Conservation (phyloP, 2,329 filamentous ascomycete species). For the Aspergillus tamarii region DNA sequence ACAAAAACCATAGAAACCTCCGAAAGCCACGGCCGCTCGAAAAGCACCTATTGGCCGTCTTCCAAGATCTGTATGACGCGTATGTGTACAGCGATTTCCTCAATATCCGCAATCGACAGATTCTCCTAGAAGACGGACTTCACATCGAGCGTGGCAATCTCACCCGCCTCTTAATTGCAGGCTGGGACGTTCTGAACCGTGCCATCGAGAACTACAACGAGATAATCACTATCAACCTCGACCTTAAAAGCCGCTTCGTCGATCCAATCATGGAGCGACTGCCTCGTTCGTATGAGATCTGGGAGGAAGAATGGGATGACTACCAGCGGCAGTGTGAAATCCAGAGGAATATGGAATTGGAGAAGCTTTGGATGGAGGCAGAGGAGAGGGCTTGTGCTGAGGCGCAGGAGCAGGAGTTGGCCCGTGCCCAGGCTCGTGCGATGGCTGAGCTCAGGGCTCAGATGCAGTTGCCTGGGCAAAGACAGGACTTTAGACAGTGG, state of each 20-base stretch:
- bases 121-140: conserved; percentile 14
- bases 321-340: conserved; percentile 1
- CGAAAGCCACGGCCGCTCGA: conserved; percentile 26
- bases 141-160: conserved; percentile 17
- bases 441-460: neutral
- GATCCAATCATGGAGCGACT: conserved; percentile 16
- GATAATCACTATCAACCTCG: conserved; percentile 18
- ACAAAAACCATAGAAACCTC: conserved; percentile 19
- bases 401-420: neutral
- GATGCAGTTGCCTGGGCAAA: neutral
- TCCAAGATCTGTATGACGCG: conserved; percentile 30
- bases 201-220: conserved; percentile 25
- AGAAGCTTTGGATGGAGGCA: neutral
- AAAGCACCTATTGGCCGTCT: conserved; percentile 24
- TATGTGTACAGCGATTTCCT: conserved; percentile 31
- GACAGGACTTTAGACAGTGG: neutral
- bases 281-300: conserved; percentile 10
- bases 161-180: conserved; percentile 17
- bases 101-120: conserved; percentile 21
- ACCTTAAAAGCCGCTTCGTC: conserved; percentile 22
- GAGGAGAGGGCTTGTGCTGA: neutral
- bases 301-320: conserved; percentile 12
- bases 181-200: conserved; percentile 26
- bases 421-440: neutral
- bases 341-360: neutral